phyloP scores from a whole-genome alignment of 2,329 filamentous ascomycete species.

The Cladosporium austrohemisphaericum region DNA sequence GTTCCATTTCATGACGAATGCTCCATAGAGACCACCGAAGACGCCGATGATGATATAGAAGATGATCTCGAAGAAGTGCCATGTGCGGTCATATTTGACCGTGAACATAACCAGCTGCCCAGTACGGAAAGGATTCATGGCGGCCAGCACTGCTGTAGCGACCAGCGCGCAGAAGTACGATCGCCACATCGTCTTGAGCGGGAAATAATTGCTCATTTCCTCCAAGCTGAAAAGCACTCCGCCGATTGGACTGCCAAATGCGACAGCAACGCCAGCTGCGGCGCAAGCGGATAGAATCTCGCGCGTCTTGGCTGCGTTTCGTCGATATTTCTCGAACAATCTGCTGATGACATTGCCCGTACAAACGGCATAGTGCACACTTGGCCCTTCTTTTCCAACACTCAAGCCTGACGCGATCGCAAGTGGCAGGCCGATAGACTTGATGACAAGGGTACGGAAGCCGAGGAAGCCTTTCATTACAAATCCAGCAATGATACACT shows the following conservation, averaged over 20 bases:
- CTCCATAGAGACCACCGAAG: slow-evolving; percentile 92
- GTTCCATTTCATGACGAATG: slow-evolving; percentile 98
- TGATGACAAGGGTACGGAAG: slow-evolving; percentile 87
- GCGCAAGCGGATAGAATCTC: slow-evolving; percentile 94
- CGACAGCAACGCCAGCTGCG: slow-evolving; percentile 90
- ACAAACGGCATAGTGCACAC: slow-evolving; percentile 98
- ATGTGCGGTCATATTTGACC: slow-evolving; percentile 88
- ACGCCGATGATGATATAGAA: slow-evolving; percentile 90
- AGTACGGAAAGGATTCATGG: slow-evolving; percentile 96
- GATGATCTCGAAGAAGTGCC: slow-evolving; percentile 95
- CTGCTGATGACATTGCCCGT: slow-evolving; percentile 94
- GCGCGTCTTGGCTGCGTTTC: slow-evolving; percentile 87
- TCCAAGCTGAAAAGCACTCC: slow-evolving; percentile 95
- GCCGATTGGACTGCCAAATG: slow-evolving; percentile 95
- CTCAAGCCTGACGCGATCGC: slow-evolving; percentile 92
- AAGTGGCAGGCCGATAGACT: slow-evolving; percentile 83
- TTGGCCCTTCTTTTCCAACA: slow-evolving; percentile 94
- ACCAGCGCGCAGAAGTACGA: slow-evolving; percentile 98
- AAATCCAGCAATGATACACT: slow-evolving; percentile 97
- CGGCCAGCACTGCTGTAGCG: slow-evolving; percentile 84
- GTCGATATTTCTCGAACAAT: slow-evolving; percentile 86
- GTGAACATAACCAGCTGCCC: slow-evolving; percentile 99
- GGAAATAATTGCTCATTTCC: slow-evolving; percentile 96
- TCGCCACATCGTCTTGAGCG: slow-evolving; percentile 94
- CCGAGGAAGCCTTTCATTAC: slow-evolving; percentile 98